Percentiles rank a stretch among this genome's conserved stretches.
phyloP scores from a whole-genome alignment of 2,329 filamentous ascomycete genomes.

The Aspergillus pseudotamarii region DNA sequence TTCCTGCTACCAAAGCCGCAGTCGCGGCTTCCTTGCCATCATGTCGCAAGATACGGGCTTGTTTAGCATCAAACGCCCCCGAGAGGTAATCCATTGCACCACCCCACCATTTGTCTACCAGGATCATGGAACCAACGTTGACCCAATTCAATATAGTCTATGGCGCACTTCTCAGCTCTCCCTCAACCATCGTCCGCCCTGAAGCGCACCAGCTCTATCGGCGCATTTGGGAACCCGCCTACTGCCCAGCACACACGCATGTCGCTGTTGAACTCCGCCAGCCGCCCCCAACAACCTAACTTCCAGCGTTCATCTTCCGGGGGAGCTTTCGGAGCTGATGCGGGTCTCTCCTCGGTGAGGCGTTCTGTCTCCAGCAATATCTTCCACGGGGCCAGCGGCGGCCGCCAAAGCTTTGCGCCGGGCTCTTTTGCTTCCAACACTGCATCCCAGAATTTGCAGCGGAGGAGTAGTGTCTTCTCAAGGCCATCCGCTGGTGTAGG shows the following conservation, averaged over 20 bases:
- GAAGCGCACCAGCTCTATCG: slow-evolving; percentile 85
- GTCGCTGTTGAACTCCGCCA: slow-evolving; percentile 84
- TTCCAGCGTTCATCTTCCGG: slow-evolving; percentile 76
- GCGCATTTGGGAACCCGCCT: slow-evolving; percentile 64
- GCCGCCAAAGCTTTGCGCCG: slow-evolving; percentile 74
- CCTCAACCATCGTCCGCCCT: slow-evolving; percentile 90
- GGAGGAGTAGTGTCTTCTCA: slow-evolving; percentile 81
- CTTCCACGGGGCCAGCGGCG: slow-evolving; percentile 58
- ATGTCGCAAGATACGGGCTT: slow-evolving; percentile 89
- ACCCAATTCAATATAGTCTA: slow-evolving; percentile 21
- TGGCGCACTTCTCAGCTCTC: slow-evolving; percentile 70
- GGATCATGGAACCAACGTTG: not conserved
- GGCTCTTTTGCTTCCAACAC: slow-evolving; percentile 55
- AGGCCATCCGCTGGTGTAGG: slow-evolving; percentile 63
- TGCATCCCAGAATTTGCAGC: slow-evolving; percentile 58
- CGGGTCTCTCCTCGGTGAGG: slow-evolving; percentile 80
- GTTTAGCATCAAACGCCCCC: slow-evolving; percentile 87
- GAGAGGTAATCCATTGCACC: slow-evolving; percentile 66
- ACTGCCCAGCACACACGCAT: slow-evolving; percentile 75
- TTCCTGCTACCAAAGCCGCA: slow-evolving; percentile 20
- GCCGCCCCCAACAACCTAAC: slow-evolving; percentile 80
- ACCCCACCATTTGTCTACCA: not conserved
- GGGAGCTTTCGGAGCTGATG: slow-evolving; percentile 77
- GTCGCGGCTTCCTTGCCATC: slow-evolving; percentile 37
- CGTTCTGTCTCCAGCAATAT: slow-evolving; percentile 74